Evolutionary conservation across 2,329 filamentous ascomycete genomes (phyloP).

Genomic region (Leptodontidium sp.): DNA sequence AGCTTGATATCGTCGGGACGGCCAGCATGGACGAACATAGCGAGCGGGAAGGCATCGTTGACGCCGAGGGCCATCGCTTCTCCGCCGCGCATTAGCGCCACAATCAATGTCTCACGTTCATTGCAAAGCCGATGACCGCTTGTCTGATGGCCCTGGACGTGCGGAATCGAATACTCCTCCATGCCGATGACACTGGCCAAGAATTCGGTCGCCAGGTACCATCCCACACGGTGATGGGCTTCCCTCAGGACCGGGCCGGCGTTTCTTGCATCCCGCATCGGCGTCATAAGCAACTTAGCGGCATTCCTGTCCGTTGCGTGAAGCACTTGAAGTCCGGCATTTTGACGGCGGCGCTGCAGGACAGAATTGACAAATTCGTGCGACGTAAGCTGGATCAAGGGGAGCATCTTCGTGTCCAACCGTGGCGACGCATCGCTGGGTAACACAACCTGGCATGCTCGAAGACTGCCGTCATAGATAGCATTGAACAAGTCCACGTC

Average conservation of each 20-base stretch:
- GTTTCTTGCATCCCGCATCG: constrained; percentile 59
- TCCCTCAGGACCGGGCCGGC: constrained; percentile 56
- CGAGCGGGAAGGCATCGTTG: no score
- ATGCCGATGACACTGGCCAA: constrained; percentile 57
- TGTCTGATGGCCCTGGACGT: constrained; percentile 59
- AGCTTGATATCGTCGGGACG: constrained; percentile 52
- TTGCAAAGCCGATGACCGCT: constrained; percentile 45
- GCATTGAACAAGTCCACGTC: constrained; percentile 53
- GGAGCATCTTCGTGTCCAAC: constrained; percentile 54
- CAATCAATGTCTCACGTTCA: no score
- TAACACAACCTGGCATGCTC: constrained; percentile 56
- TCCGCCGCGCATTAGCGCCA: no score
- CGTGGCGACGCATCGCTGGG: constrained; percentile 51
- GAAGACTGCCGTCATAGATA: constrained; percentile 52
- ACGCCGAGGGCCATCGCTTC: no score
- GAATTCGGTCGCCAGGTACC: constrained; percentile 61
- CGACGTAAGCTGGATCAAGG: constrained; percentile 41
- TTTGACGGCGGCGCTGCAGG: constrained; percentile 23
- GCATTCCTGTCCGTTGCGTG: constrained; percentile 56
- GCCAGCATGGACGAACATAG: no score
- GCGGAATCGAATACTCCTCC: constrained; percentile 56
- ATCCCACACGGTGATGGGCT: constrained; percentile 58
- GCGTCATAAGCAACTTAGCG: constrained; percentile 60
- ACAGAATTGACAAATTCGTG: constrained; percentile 37
- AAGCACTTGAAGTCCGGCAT: constrained; percentile 42